Conservation (phyloP, 2,329 filamentous ascomycete genomes). For the Diaporthe sp. region DNA sequence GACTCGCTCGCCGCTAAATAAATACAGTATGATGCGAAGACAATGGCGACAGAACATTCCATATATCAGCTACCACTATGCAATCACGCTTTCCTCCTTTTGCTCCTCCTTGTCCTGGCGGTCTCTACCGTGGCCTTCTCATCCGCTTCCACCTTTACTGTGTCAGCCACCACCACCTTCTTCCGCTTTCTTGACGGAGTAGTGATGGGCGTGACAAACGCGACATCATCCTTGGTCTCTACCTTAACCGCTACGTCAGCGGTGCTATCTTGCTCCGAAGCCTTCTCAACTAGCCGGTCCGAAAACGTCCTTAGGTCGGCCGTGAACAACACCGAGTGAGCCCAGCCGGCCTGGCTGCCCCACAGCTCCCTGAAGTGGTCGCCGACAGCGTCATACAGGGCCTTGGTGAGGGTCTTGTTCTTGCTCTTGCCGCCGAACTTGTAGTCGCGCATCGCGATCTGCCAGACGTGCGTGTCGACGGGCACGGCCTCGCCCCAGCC, state of each 20-base stretch:
- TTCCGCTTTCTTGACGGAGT: conserved; percentile 41
- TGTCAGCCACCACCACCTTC: conserved; percentile 34
- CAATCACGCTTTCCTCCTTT: conserved; percentile 6
- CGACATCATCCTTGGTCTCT: conserved; percentile 46
- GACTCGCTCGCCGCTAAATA: no score
- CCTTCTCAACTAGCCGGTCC: conserved; percentile 62
- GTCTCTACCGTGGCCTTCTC: not conserved
- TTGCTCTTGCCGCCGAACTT: conserved; percentile 84
- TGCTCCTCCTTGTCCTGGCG: conserved; percentile 10
- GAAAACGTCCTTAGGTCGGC: conserved; percentile 91
- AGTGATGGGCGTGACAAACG: not conserved
- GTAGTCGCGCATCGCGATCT: conserved; percentile 97
- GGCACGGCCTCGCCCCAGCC: conserved; percentile 97
- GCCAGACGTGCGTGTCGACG: conserved; percentile 98
- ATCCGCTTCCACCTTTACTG: conserved; percentile 41
- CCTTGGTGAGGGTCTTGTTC: conserved; percentile 87
- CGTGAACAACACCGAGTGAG: conserved; percentile 95
- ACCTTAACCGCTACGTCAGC: conserved; percentile 45
- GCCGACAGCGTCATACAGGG: conserved; percentile 89
- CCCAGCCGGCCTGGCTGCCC: conserved; percentile 97
- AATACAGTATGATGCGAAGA: not conserved
- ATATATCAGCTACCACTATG: not conserved
- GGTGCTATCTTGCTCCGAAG: conserved; percentile 38
- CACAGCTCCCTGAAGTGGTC: conserved; percentile 91
- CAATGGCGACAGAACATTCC: not conserved